Conservation (phyloP, 164 flowering plant species). For the Malania oleifera region DNA sequence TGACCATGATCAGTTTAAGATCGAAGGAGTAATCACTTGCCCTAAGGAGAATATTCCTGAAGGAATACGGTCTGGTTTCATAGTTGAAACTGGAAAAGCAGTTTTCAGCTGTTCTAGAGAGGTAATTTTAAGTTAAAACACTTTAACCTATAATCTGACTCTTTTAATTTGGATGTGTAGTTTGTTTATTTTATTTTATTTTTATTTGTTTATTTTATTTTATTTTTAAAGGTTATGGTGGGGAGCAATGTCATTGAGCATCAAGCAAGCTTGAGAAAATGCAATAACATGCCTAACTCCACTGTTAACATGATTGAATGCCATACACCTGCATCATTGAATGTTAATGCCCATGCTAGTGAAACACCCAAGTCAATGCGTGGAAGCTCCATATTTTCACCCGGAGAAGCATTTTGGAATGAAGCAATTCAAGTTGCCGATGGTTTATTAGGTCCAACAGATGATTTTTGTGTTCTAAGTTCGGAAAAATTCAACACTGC, state of each 20-base stretch:
- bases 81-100: constrained; percentile 19
- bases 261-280: constrained; percentile 51
- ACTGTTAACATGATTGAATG: constrained; percentile 17
- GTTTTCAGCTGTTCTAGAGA: constrained; percentile 16
- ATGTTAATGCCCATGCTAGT: constrained; percentile 20
- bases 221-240: constrained; percentile 27
- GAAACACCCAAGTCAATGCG: constrained; percentile 58
- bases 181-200: neutral
- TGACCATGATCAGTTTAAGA: constrained; percentile 14
- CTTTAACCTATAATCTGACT: too few relatives aligned
- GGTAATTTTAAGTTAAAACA: constrained; percentile 6
- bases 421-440: constrained; percentile 90
- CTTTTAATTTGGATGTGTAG: too few relatives aligned
- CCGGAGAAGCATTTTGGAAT: constrained; percentile 93
- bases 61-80: constrained; percentile 13
- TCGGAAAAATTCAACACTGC: constrained; percentile 14
- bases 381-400: constrained; percentile 78
- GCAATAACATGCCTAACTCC: constrained; percentile 26
- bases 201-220: neutral
- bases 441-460: constrained; percentile 44
- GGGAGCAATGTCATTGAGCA: constrained; percentile 14
- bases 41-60: constrained; percentile 19
- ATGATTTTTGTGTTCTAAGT: constrained; percentile 20
- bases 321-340: constrained; percentile 41
- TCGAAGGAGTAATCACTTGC: constrained; percentile 15